Evolutionary conservation across 371 early-diverging fungal species (phyloP), one percentile per base, ranked within the genome.

Genomic region (Mortierella sp.): DNA sequence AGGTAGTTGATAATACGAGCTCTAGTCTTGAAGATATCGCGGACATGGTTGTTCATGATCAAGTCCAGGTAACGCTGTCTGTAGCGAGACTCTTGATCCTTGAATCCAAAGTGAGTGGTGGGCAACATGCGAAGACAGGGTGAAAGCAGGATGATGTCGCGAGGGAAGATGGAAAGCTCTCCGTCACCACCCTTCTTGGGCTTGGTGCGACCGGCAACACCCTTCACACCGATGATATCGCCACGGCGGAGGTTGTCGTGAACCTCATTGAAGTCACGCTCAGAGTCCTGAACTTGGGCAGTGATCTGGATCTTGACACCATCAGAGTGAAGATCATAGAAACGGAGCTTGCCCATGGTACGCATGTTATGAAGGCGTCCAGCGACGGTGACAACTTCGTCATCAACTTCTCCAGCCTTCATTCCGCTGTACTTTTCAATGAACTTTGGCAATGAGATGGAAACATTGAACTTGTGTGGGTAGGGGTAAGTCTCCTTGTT

Each of bases 51-150:
- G 92, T 99, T 99, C 95, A 99, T 97, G 87, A 99, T 96, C 83
- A 99, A 90, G 88, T 99, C 99, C 65, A 99, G 88, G 86, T 99
- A 99, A 82, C 99, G 96, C 89, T 97, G 96, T 77, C 99, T 96
- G 90, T 98, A 99, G 65, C 99, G 93, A 11, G 94, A 86, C 87
- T 99, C 99, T 85, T 96, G 88, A 74, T 97, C 96, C 89, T 95
- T 98, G 88, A 99, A 93, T 22, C 99, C 99, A 82, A 94, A 98
- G 89, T 98, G 93, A 65, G 94, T 93, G 84, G 94, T 97, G 75
- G 99, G 99, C 85, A 99, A 88, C 88, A 96, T 97, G 79, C 96
- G 94, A 79, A 99, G 89, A 86, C 99, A 99, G 38, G 99, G 99
- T 19, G 98, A 85, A 61, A 99, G 92, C 61, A 99, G 88, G 28